phyloP scores from a whole-genome alignment of 2,329 filamentous ascomycete species.

The Sporothrix curviconia region DNA sequence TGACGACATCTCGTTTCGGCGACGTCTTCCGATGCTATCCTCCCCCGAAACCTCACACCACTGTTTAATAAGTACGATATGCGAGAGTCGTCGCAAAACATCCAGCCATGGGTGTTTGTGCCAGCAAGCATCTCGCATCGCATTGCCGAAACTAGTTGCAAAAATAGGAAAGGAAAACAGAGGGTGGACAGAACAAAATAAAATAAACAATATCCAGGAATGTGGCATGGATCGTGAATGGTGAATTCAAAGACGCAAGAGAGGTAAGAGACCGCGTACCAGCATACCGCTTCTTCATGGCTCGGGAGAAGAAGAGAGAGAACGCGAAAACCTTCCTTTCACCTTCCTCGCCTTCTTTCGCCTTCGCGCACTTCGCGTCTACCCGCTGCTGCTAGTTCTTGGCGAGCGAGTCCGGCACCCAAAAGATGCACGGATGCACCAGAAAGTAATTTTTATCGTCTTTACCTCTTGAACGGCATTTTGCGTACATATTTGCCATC shows the following conservation, averaged over 20 bases:
- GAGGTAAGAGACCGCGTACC: not conserved
- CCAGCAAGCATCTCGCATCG: too few species aligned
- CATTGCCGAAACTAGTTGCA: not conserved
- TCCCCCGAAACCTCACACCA: not conserved
- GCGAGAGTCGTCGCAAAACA: not conserved
- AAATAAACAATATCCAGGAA: not conserved
- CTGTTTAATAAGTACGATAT: not conserved
- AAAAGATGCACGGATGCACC: too few species aligned
- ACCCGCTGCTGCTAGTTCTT: too few species aligned
- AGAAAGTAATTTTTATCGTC: not conserved
- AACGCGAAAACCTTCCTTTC: too few species aligned
- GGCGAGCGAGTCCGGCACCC: too few species aligned
- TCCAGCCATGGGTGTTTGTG: too few species aligned
- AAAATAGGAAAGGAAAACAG: not conserved
- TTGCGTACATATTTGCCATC: too few species aligned
- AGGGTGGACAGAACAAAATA: not conserved
- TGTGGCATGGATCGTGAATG: not conserved
- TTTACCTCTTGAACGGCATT: not conserved
- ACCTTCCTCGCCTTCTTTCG: not conserved
- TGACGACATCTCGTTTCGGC: too few species aligned
- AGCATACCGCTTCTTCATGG: not conserved
- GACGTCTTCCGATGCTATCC: too few species aligned
- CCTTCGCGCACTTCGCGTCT: not conserved
- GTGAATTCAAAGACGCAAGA: not conserved
- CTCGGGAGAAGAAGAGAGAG: too few species aligned